Conservation (phyloP, 2,329 filamentous ascomycete species). For the Aspergillus quadricinctus region DNA sequence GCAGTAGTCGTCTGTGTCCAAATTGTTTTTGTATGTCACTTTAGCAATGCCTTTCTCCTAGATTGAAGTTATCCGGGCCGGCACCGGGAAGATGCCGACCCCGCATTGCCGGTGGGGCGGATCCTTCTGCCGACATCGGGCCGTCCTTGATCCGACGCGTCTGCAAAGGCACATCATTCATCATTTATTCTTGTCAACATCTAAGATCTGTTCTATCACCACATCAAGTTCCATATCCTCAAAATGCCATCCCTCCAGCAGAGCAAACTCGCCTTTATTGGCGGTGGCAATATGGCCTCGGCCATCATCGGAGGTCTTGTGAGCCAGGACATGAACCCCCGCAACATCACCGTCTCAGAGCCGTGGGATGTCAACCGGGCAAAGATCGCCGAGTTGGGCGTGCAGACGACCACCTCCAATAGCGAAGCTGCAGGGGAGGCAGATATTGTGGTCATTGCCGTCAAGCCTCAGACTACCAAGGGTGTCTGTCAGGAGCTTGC, state of each 20-base stretch:
- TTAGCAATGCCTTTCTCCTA: too few relatives aligned
- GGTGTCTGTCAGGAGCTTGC: slow-evolving; percentile 30
- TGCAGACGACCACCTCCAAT: slow-evolving; percentile 29
- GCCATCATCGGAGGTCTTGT: slow-evolving; percentile 32
- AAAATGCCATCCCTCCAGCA: slow-evolving; percentile 27
- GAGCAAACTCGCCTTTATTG: slow-evolving; percentile 34
- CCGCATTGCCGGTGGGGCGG: background rate
- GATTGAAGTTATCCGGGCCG: too few relatives aligned
- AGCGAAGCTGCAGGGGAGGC: slow-evolving; percentile 23
- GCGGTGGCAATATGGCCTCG: slow-evolving; percentile 35
- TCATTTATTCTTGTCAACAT: too few relatives aligned
- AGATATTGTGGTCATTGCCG: slow-evolving; percentile 30
- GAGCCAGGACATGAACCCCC: slow-evolving; percentile 23
- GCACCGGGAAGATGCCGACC: too few relatives aligned
- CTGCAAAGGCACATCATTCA: background rate
- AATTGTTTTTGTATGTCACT: too few relatives aligned
- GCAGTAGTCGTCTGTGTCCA: too few relatives aligned
- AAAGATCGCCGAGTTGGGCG: slow-evolving; percentile 28
- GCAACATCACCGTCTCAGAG: slow-evolving; percentile 32
- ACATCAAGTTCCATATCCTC: background rate
- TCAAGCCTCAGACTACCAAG: slow-evolving; percentile 33
- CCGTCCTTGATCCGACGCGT: background rate
- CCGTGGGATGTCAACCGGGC: slow-evolving; percentile 34
- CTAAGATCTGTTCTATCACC: background rate
- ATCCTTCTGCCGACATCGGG: background rate